These are phyloP conservation scores for Ilex paraguariensis DNA, from an alignment of 305 asterid genomes.

Conservation along the genomic window DNA sequence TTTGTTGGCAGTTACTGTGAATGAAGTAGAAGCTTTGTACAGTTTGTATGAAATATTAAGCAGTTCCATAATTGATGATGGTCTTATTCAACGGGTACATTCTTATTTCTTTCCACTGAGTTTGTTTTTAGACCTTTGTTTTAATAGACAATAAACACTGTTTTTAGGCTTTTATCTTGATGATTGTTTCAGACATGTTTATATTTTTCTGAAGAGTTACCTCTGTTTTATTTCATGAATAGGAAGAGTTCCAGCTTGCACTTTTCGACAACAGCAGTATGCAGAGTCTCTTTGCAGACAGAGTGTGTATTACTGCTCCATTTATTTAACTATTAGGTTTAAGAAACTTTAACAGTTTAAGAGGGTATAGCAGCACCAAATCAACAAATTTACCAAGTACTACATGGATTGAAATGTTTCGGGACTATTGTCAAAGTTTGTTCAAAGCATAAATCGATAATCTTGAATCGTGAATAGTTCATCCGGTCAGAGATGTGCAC, in stretches of 20 bases:
- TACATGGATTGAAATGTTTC: neutral
- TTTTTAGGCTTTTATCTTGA: neutral
- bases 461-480: neutral
- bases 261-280: constrained; percentile 47
- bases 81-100: constrained; percentile 24
- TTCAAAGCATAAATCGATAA: neutral
- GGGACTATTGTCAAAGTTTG: neutral
- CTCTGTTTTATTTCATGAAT: constrained; percentile 10
- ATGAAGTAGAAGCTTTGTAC: constrained; percentile 21
- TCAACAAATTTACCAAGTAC: neutral
- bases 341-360: neutral
- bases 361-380: too few relatives aligned
- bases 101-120: neutral
- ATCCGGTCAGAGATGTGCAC: neutral
- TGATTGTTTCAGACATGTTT: neutral
- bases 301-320: constrained; percentile 28
- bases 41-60: constrained; percentile 22
- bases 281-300: constrained; percentile 63
- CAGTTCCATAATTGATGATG: constrained; percentile 18
- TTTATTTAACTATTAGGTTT: constrained; percentile 5
- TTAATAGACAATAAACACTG: neutral
- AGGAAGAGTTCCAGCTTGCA: constrained; percentile 94
- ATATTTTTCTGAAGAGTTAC: neutral
- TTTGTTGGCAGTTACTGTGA: constrained; percentile 17
- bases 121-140: neutral